Conservation (phyloP, 2,329 filamentous ascomycete genomes). For the Calonectria honghensis region DNA sequence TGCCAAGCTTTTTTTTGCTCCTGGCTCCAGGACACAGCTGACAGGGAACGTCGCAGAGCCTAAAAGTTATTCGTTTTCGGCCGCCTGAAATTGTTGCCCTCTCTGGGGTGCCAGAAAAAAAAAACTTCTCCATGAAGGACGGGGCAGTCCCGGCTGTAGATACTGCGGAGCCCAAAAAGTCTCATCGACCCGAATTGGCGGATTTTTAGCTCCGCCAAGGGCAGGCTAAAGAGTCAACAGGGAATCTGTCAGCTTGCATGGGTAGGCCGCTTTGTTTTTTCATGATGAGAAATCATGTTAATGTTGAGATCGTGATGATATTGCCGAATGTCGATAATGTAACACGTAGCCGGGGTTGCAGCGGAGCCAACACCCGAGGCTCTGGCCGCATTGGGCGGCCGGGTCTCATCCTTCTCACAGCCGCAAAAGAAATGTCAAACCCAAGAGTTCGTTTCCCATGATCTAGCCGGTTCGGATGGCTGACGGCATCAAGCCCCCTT, state of each 20-base stretch:
- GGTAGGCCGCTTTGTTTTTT: neutral
- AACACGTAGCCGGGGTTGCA: neutral
- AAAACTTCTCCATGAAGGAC: neutral
- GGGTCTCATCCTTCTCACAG: neutral
- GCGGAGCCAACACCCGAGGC: neutral
- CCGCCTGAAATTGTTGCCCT: neutral
- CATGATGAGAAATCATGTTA: conserved; percentile 10
- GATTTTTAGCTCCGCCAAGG: conserved; percentile 8
- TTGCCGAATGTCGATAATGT: neutral
- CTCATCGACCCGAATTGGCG: conserved; percentile 23
- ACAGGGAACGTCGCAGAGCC: conserved; percentile 10
- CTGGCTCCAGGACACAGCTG: neutral
- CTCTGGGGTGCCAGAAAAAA: neutral
- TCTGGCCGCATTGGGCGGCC: neutral
- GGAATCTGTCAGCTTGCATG: conserved; percentile 15
- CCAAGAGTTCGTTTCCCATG: conserved; percentile 3
- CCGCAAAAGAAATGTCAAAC: conserved; percentile 16
- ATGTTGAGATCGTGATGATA: conserved; percentile 10
- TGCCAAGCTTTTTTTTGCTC: conserved; percentile 3
- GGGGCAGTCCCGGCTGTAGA: conserved; percentile 6
- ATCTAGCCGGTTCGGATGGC: conserved; percentile 7
- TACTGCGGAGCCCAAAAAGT: conserved; percentile 2
- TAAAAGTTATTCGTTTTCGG: conserved; percentile 21
- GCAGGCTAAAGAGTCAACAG: neutral
- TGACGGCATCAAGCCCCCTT: conserved; percentile 16